A percentile compares a stretch with the other conserved stretches of the same genome.
Conservation (phyloP, 192 early-diverging fungal genomes). For the Coemansia sp. region DNA sequence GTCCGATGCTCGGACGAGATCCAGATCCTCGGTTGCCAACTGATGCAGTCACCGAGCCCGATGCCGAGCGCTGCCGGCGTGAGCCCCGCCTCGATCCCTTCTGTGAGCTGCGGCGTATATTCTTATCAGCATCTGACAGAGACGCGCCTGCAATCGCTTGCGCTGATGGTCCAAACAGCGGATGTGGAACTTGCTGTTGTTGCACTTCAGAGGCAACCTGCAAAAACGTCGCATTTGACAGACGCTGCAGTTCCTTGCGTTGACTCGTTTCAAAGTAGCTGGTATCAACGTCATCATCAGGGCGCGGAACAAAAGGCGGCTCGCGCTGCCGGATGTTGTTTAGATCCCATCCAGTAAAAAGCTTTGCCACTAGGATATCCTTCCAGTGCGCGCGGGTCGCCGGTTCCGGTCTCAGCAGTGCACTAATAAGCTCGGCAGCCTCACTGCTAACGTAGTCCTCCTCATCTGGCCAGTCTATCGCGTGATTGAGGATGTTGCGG, state of each 20-base stretch:
- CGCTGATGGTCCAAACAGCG: background rate
- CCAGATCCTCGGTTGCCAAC: background rate
- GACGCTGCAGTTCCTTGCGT: slow-evolving; percentile 74
- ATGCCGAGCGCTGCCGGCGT: slow-evolving; percentile 17
- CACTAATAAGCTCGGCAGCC: slow-evolving; percentile 70
- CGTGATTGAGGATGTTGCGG: slow-evolving; percentile 78
- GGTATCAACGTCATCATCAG: slow-evolving; percentile 79
- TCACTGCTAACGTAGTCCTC: slow-evolving; percentile 58
- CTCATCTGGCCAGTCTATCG: slow-evolving; percentile 58
- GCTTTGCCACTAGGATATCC: slow-evolving; percentile 67
- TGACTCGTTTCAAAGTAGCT: slow-evolving; percentile 90
- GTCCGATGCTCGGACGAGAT: slow-evolving; percentile 24
- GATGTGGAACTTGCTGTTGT: slow-evolving; percentile 11
- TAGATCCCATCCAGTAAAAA: slow-evolving; percentile 79
- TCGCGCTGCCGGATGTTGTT: slow-evolving; percentile 69
- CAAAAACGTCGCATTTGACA: slow-evolving; percentile 63
- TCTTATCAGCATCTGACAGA: slow-evolving; percentile 10
- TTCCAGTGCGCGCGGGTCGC: slow-evolving; percentile 61
- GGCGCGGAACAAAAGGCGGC: slow-evolving; percentile 83
- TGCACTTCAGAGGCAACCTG: slow-evolving; percentile 16
- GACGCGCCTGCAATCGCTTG: slow-evolving; percentile 3
- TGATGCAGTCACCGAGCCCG: slow-evolving; percentile 14
- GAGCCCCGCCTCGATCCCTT: slow-evolving; percentile 28
- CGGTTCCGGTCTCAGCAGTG: slow-evolving; percentile 74
- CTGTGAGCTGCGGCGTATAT: slow-evolving; percentile 11